Percentiles rank a stretch among this genome's conserved stretches.
Evolutionary conservation across 2,329 filamentous ascomycete genomes (phyloP).

Genomic region (Emmonsia crescens): DNA sequence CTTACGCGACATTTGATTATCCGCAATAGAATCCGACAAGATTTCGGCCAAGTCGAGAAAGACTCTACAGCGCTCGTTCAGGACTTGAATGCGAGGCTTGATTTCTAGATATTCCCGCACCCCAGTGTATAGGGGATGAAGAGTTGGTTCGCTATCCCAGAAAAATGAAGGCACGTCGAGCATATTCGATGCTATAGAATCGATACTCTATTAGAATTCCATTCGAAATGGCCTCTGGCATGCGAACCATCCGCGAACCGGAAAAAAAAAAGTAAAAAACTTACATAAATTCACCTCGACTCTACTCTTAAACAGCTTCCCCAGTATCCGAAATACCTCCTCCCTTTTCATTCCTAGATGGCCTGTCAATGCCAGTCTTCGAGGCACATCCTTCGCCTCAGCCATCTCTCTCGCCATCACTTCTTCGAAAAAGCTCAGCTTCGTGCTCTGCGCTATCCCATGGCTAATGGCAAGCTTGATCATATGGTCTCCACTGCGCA

Average conservation of each 20-base stretch:
- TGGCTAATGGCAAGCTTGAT: conserved; percentile 97
- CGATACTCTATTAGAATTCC: neutral
- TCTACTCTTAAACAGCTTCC: conserved; percentile 79
- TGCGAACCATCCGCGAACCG: neutral
- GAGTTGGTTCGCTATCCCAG: conserved; percentile 92
- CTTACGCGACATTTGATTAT: conserved; percentile 79
- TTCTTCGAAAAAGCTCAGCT: conserved; percentile 91
- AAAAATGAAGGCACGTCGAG: conserved; percentile 95
- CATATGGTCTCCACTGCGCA: conserved; percentile 94
- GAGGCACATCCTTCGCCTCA: conserved; percentile 84
- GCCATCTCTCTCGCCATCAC: conserved; percentile 90
- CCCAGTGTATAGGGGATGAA: conserved; percentile 87
- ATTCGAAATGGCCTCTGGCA: neutral
- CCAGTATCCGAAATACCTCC: conserved; percentile 86
- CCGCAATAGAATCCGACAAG: conserved; percentile 78
- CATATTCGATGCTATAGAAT: conserved; percentile 68
- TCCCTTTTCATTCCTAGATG: conserved; percentile 81
- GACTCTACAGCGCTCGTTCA: conserved; percentile 92
- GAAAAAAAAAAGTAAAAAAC: conserved; percentile 25
- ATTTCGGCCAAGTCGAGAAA: conserved; percentile 96
- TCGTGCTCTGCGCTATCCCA: conserved; percentile 93
- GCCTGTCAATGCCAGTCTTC: conserved; percentile 77
- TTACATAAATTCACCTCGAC: conserved; percentile 96
- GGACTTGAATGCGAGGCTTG: conserved; percentile 85
- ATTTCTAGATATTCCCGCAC: conserved; percentile 97